These are phyloP conservation scores for Globisporangium carolinianum DNA, from an alignment of 352 stramenopile genomes.

Conservation along the genomic window DNA sequence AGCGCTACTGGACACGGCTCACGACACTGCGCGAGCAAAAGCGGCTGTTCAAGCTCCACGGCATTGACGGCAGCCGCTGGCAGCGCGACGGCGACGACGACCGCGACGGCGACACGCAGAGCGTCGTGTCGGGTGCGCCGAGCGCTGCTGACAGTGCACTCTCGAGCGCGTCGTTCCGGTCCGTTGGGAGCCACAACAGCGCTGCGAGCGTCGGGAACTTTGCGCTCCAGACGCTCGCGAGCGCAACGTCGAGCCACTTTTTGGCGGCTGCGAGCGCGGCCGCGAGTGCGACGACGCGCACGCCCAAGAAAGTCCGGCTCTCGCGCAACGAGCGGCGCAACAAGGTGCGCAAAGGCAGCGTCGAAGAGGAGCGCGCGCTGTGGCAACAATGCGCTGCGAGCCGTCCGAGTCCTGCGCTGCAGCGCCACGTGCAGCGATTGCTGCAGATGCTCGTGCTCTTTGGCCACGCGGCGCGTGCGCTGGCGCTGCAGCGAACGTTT, in stretches of 20 bases:
- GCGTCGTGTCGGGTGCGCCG: slow-evolving; percentile 32
- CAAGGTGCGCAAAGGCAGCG: slow-evolving; percentile 62
- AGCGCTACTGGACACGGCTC: slow-evolving; percentile 49
- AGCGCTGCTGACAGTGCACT: slow-evolving; percentile 53
- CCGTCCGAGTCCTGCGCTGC: slow-evolving; percentile 29
- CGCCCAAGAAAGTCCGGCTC: slow-evolving; percentile 35
- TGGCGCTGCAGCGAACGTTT: slow-evolving; percentile 38
- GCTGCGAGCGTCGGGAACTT: slow-evolving; percentile 62
- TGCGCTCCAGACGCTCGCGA: slow-evolving; percentile 43
- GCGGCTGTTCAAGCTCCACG: slow-evolving; percentile 68
- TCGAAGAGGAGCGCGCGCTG: slow-evolving; percentile 63
- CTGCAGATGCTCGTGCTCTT: slow-evolving; percentile 56
- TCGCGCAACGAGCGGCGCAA: slow-evolving; percentile 49
- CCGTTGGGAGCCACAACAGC: slow-evolving; percentile 77
- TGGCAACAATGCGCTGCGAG: slow-evolving; percentile 32
- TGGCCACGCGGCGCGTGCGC: slow-evolving; percentile 25
- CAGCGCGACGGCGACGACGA: slow-evolving; percentile 21
- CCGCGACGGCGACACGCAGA: slow-evolving; percentile 30
- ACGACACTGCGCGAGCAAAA: slow-evolving; percentile 69
- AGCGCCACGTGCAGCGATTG: slow-evolving; percentile 26
- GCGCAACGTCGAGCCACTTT: slow-evolving; percentile 62
- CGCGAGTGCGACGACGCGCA: background rate
- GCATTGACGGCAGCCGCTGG: slow-evolving; percentile 64
- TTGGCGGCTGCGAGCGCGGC: slow-evolving; percentile 30
- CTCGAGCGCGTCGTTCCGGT: slow-evolving; percentile 56